Base-by-base conservation (phyloP, 768 basidiomycete species). In the Tremella mesenterica region DNA sequence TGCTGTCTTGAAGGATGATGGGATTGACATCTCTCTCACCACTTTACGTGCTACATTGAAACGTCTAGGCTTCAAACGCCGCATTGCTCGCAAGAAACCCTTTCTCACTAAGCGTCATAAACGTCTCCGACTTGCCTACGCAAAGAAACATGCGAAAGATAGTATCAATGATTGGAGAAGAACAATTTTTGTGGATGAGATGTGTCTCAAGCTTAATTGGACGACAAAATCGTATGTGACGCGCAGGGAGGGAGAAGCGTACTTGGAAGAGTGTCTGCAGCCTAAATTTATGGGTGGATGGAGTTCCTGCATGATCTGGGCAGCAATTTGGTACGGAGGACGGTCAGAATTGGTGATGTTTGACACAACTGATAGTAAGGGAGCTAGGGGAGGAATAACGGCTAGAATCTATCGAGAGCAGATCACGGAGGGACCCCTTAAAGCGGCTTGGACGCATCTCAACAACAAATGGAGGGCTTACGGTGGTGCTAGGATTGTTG, bases 401-500 rank as follows among this genome's bases (percentile, higher is more conserved):
- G 52, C 52, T 5, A 18, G 3, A 8, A 53, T 53, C 21, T 53
- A 47, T 33, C 6, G 52, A 4, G 44, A 53, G 31, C 52, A 53
- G 52, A 47, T 53, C 52, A 53, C 44, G 21, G 25, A 12, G 34
- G 52, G 44, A 2, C 28, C 30, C 27, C 31, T 53, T 5, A 45
- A 36, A 36, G 2, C 20, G 27, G 6, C 5, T 5, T 53, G 44
- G 30, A 53, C 10, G 18, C 5, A 25, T 8, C n/a, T 41, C 5
- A 14, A 41, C 38, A 41, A 23, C 14, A 5, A 14, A n/a, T 14
- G 38, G 38, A 45, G 21, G 20, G 44, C 7, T 31, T 53, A 53
- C 48, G 52, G 52, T 28, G 55, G 55, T 46, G 55, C 50, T 47
- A 51, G 50, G 44, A 46, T 57, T 7, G 20, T 57, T 2, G 55